Conservation (phyloP, 2,329 filamentous ascomycete genomes). For the Pseudodiploospora longispora region DNA sequence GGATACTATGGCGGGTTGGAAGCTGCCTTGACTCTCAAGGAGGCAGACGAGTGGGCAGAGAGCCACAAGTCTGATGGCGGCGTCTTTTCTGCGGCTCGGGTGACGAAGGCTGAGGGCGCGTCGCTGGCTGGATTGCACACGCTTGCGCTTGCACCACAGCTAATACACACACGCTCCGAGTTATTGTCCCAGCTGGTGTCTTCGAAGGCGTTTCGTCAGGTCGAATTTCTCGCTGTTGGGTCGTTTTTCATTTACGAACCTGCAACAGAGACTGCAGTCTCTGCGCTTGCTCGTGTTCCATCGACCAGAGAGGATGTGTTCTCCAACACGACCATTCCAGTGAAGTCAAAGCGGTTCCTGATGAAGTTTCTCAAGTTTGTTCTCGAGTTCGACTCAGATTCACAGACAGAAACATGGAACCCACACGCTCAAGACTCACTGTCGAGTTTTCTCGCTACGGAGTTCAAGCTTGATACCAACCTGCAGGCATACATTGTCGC, state of each 20-base stretch:
- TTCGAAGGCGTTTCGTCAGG: conserved; percentile 76
- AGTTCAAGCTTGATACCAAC: conserved; percentile 60
- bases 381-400: conserved; percentile 56
- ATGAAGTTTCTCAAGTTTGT: conserved; percentile 96
- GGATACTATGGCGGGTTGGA: conserved; percentile 81
- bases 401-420: conserved; percentile 50
- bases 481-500: conserved; percentile 57
- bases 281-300: conserved; percentile 61
- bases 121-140: conserved; percentile 64
- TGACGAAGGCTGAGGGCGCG: conserved; percentile 19
- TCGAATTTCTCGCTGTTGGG: conserved; percentile 89
- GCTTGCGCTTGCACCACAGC: conserved; percentile 73
- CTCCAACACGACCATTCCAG: conserved; percentile 63
- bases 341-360: conserved; percentile 72
- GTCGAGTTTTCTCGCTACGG: conserved; percentile 47
- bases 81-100: conserved; percentile 20
- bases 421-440: conserved; percentile 47
- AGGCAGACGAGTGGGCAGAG: conserved; percentile 67
- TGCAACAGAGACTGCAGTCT: conserved; percentile 18
- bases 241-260: conserved; percentile 75
- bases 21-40: conserved; percentile 76
- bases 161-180: conserved; percentile 76
- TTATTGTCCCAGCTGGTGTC: conserved; percentile 78
- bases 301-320: conserved; percentile 91
- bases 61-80: conserved; percentile 20